Percentiles rank a stretch among this genome's conserved stretches.
These are phyloP conservation scores for Paragyromitra xinjiangensis DNA, from an alignment of 495 filamentous ascomycete species.

Conservation along the genomic window DNA sequence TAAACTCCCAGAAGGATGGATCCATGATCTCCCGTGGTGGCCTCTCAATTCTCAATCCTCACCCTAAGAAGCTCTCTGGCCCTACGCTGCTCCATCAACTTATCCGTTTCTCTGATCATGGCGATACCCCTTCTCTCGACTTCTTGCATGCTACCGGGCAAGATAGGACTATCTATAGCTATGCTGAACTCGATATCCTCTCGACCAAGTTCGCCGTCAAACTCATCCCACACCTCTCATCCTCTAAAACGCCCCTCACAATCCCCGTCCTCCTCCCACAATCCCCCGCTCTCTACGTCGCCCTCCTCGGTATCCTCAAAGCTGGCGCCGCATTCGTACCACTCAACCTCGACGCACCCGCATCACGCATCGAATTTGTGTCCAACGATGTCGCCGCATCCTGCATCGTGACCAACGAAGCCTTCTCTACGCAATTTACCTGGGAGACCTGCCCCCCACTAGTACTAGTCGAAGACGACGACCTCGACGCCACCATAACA, in stretches of 20 bases:
- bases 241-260: conserved; percentile 56
- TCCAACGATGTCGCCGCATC: conserved; percentile 70
- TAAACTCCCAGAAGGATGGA: not conserved
- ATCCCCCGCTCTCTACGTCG: conserved; percentile 73
- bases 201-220: conserved; percentile 65
- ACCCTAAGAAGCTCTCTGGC: conserved; percentile 66
- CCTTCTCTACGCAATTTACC: conserved; percentile 56
- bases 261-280: conserved; percentile 78
- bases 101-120: conserved; percentile 58
- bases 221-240: conserved; percentile 59
- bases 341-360: conserved; percentile 73
- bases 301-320: conserved; percentile 76
- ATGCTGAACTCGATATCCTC: conserved; percentile 66
- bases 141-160: conserved; percentile 64
- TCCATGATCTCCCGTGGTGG: not conserved
- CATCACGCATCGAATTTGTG: conserved; percentile 77
- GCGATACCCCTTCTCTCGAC: conserved; percentile 65
- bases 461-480: conserved; percentile 58
- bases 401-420: conserved; percentile 64
- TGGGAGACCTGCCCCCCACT: conserved; percentile 58
- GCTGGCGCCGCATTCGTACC: conserved; percentile 84
- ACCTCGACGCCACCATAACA: not conserved
- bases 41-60: conserved; percentile 71
- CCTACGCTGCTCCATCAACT: conserved; percentile 74
- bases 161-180: conserved; percentile 63